phyloP scores from a whole-genome alignment of 1,284 basidiomycete species.

The Ganoderma lucidum region DNA sequence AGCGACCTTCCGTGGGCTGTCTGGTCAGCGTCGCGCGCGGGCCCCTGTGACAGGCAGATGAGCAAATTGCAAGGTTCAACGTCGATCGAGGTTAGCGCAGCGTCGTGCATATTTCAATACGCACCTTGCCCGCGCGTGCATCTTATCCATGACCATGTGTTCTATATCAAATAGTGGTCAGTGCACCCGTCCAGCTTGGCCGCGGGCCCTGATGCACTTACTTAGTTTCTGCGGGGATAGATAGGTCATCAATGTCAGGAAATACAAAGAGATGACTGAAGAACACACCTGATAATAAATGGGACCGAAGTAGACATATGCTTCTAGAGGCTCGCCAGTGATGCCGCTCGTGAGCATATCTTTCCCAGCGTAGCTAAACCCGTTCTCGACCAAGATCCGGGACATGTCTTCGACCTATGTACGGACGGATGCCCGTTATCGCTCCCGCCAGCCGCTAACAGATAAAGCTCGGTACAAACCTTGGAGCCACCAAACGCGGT shows the following conservation, averaged over 20 bases:
- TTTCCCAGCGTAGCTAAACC: constrained; percentile 97
- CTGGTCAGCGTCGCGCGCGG: constrained; percentile 96
- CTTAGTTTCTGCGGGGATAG: constrained; percentile 72
- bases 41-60: constrained; percentile 60
- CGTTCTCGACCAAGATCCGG: constrained; percentile 91
- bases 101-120: constrained; percentile 26
- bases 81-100: constrained; percentile 5
- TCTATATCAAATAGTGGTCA: constrained; percentile 52
- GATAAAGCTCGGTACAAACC: constrained; percentile 47
- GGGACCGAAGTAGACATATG: constrained; percentile 98
- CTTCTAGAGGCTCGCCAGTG: constrained; percentile 95
- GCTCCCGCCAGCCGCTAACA: background rate
- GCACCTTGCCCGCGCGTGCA: constrained; percentile 97
- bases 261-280: background rate
- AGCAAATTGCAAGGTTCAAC: constrained; percentile 12
- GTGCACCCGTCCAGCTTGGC: constrained; percentile 24
- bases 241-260: constrained; percentile 17
- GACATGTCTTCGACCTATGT: constrained; percentile 97
- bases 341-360: constrained; percentile 99
- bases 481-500: constrained; percentile 99
- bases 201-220: constrained; percentile 47
- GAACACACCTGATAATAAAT: constrained; percentile 92
- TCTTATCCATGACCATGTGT: constrained; percentile 99
- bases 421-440: background rate
- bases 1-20: constrained; percentile 98